A percentile compares a stretch with the other conserved stretches of the same genome.
These are phyloP conservation scores for Cyclocybe aegerita DNA, from an alignment of 768 basidiomycete species.

Conservation along the genomic window DNA sequence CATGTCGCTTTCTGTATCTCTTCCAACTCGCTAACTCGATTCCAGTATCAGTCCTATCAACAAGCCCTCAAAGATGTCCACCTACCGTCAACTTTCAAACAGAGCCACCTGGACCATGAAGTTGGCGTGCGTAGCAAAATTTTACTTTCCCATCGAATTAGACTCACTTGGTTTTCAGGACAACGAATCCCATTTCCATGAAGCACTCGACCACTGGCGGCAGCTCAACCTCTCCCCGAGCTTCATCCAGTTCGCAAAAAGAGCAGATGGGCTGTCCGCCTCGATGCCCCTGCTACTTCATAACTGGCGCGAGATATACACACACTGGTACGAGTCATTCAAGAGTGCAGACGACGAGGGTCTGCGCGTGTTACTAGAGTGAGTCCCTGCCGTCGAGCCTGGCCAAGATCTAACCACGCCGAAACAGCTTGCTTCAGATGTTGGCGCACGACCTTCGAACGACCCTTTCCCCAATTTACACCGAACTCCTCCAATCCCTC, in stretches of 20 bases:
- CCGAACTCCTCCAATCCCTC: slow-evolving; percentile 52
- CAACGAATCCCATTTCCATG: slow-evolving; percentile 76
- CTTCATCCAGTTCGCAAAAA: slow-evolving; percentile 69
- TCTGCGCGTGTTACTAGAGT: slow-evolving; percentile 76
- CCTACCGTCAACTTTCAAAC: slow-evolving; percentile 61
- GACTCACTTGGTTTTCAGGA: slow-evolving; percentile 43
- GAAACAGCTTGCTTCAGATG: slow-evolving; percentile 71
- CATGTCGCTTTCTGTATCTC: background rate
- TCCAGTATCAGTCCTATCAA: slow-evolving; percentile 74
- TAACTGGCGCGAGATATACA: slow-evolving; percentile 70
- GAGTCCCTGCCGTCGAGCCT: slow-evolving; percentile 21
- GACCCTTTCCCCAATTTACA: slow-evolving; percentile 65
- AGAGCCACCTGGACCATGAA: slow-evolving; percentile 57
- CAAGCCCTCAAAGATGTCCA: slow-evolving; percentile 69
- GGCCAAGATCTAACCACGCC: slow-evolving; percentile 3
- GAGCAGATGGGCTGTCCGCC: slow-evolving; percentile 58
- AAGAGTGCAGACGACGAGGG: slow-evolving; percentile 70
- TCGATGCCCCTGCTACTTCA: slow-evolving; percentile 83
- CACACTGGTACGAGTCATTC: slow-evolving; percentile 61
- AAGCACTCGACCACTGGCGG: slow-evolving; percentile 70
- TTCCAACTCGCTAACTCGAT: background rate
- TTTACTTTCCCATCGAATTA: too few species aligned
- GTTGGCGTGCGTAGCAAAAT: slow-evolving; percentile 53
- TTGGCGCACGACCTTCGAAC: slow-evolving; percentile 79
- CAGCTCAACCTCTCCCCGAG: slow-evolving; percentile 79